These are phyloP conservation scores for Dipodascus geniculatus DNA, from an alignment of 805 yeast genomes.

Conservation along the genomic window DNA sequence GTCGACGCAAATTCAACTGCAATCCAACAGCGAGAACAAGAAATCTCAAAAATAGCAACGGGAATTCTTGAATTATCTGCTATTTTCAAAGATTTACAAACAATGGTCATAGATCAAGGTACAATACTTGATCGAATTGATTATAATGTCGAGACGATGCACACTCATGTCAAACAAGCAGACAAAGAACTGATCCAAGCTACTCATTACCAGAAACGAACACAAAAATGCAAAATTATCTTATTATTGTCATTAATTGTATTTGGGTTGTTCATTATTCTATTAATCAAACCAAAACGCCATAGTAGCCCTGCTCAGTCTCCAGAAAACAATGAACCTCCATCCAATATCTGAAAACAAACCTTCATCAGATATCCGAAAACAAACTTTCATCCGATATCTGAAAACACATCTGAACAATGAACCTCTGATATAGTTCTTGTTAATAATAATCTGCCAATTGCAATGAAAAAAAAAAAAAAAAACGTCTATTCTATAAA, in stretches of 20 bases:
- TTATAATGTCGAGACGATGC: conserved; percentile 77
- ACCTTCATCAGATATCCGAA: neutral
- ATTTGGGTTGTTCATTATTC: conserved; percentile 54
- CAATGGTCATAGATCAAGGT: conserved; percentile 89
- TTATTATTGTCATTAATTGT: conserved; percentile 61
- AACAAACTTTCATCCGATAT: neutral
- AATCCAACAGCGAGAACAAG: conserved; percentile 70
- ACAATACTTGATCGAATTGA: conserved; percentile 88
- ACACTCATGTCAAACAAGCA: conserved; percentile 61
- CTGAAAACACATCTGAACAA: neutral
- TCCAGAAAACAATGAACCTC: neutral
- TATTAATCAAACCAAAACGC: conserved; percentile 41
- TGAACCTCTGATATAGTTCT: neutral
- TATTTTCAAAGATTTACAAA: conserved; percentile 87
- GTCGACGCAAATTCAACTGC: conserved; percentile 29
- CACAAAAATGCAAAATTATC: conserved; percentile 84
- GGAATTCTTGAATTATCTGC: conserved; percentile 90
- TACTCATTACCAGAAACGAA: conserved; percentile 68
- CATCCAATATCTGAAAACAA: neutral
- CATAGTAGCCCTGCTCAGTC: no score
- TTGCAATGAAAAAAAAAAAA: neutral
- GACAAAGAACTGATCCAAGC: conserved; percentile 71
- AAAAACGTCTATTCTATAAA: neutral
- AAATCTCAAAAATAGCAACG: conserved; percentile 81
- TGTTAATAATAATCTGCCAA: conserved; percentile 9